These are phyloP conservation scores for Sporisorium sorghi DNA, from an alignment of 1,284 basidiomycete genomes.

Conservation along the genomic window DNA sequence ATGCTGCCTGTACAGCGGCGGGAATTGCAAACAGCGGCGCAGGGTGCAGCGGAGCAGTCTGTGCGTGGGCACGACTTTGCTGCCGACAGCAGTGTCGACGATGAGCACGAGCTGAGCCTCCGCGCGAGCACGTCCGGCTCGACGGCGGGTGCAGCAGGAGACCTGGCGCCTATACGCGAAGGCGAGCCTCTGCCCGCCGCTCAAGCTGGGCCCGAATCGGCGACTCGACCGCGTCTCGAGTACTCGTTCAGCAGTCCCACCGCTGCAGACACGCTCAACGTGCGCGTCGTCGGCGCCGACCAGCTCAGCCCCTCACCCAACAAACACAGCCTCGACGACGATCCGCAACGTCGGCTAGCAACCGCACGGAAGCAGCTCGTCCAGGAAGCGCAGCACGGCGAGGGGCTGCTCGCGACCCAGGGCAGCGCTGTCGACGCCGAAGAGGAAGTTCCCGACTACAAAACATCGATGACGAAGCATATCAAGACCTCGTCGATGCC, in stretches of 20 bases:
- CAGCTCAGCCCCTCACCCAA: background rate
- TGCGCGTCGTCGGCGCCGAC: constrained; percentile 1
- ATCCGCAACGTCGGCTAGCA: constrained; percentile 15
- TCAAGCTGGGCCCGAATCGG: background rate
- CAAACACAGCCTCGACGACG: background rate
- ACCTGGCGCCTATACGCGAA: constrained; percentile 20
- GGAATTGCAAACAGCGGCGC: background rate
- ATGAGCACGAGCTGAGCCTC: background rate
- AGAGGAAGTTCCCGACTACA: background rate
- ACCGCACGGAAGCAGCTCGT: constrained; percentile 19
- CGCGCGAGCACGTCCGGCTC: constrained; percentile 8
- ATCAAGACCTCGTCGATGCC: constrained; percentile 38
- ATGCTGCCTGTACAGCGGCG: background rate
- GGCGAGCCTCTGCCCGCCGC: constrained; percentile 15
- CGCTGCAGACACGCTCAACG: background rate
- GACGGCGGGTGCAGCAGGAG: background rate
- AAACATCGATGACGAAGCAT: constrained; percentile 12
- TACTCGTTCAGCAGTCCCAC: constrained; percentile 29
- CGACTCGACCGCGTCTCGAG: constrained; percentile 12
- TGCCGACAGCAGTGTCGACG: background rate
- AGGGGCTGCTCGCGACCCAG: constrained; percentile 12
- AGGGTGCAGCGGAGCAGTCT: background rate
- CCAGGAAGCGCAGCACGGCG: constrained; percentile 14
- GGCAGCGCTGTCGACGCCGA: constrained; percentile 16
- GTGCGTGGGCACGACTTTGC: constrained; percentile 25